phyloP scores from a whole-genome alignment of 1,284 basidiomycete species.

The Cutaneotrichosporon sp. region DNA sequence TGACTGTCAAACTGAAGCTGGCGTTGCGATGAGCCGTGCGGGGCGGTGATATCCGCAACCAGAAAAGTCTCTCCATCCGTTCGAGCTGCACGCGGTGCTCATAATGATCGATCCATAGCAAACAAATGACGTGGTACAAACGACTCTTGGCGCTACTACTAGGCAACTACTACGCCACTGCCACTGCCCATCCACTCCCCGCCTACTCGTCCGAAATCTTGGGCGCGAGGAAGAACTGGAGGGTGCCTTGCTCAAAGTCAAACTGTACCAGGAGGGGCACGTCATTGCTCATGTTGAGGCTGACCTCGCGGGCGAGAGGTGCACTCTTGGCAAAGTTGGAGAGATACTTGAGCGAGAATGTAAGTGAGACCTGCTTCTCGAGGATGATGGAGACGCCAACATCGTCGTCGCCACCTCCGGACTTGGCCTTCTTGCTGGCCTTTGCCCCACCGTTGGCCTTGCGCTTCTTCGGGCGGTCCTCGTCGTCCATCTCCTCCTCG shows the following conservation, averaged over 20 bases:
- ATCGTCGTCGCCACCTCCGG: slow-evolving; percentile 46
- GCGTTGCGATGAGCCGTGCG: too few relatives aligned
- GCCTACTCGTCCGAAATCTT: slow-evolving; percentile 31
- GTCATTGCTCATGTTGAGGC: slow-evolving; percentile 83
- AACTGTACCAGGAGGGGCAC: slow-evolving; percentile 74
- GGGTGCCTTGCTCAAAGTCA: slow-evolving; percentile 48
- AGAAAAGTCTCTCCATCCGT: too few relatives aligned
- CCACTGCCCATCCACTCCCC: too few relatives aligned
- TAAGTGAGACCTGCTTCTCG: slow-evolving; percentile 85
- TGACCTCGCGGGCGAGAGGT: slow-evolving; percentile 66
- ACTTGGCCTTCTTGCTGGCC: slow-evolving; percentile 60
- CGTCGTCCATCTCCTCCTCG: slow-evolving; percentile 51
- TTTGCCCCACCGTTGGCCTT: slow-evolving; percentile 47
- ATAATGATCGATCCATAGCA: slow-evolving; percentile 5
- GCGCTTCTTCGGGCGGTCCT: slow-evolving; percentile 42
- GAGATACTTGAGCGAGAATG: slow-evolving; percentile 96
- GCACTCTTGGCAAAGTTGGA: slow-evolving; percentile 94
- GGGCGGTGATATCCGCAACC: too few relatives aligned
- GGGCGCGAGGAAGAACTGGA: slow-evolving; percentile 48
- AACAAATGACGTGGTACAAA: slow-evolving; percentile 5
- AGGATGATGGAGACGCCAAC: slow-evolving; percentile 71
- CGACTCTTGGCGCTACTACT: slow-evolving; percentile 1
- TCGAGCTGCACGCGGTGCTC: not conserved
- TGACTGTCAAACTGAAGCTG: too few relatives aligned
- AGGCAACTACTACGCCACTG: not conserved